Conservation (phyloP, 75 land plant genomes). For the Cupressus sempervirens region DNA sequence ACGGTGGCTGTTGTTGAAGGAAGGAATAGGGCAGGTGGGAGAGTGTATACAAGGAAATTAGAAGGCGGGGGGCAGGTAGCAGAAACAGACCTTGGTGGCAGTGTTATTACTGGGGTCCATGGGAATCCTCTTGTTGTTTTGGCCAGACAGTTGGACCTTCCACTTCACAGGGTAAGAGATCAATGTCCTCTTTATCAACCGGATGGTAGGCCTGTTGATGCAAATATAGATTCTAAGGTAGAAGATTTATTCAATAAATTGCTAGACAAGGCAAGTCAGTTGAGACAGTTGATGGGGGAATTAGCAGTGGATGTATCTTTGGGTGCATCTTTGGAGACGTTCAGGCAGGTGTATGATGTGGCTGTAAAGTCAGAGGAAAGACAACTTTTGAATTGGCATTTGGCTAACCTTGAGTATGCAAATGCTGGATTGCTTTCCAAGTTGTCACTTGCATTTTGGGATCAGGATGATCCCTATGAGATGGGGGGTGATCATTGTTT, state of each 20-base stretch:
- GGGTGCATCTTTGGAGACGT: constrained; percentile 65
- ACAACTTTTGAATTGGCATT: constrained; percentile 86
- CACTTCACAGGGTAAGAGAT: constrained; percentile 86
- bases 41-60: constrained; percentile 77
- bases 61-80: constrained; percentile 42
- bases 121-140: constrained; percentile 91
- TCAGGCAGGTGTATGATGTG: constrained; percentile 50
- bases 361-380: constrained; percentile 53
- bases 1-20: constrained; percentile 81
- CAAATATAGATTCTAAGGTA: constrained; percentile 52
- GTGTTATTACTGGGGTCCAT: constrained; percentile 92
- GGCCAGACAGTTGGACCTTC: constrained; percentile 77
- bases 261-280: constrained; percentile 60
- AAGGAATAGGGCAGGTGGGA: constrained; percentile 79
- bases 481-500: constrained; percentile 97
- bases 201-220: constrained; percentile 56
- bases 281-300: constrained; percentile 59
- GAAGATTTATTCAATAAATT: constrained; percentile 80
- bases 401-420: constrained; percentile 89
- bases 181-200: constrained; percentile 83
- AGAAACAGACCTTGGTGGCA: constrained; percentile 88
- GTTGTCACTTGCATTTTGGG: constrained; percentile 83
- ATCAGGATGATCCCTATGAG: constrained; percentile 94
- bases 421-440: constrained; percentile 80
- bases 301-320: constrained; percentile 52